phyloP scores from a whole-genome alignment of 2,329 filamentous ascomycete genomes.

The Beauveria varroae region DNA sequence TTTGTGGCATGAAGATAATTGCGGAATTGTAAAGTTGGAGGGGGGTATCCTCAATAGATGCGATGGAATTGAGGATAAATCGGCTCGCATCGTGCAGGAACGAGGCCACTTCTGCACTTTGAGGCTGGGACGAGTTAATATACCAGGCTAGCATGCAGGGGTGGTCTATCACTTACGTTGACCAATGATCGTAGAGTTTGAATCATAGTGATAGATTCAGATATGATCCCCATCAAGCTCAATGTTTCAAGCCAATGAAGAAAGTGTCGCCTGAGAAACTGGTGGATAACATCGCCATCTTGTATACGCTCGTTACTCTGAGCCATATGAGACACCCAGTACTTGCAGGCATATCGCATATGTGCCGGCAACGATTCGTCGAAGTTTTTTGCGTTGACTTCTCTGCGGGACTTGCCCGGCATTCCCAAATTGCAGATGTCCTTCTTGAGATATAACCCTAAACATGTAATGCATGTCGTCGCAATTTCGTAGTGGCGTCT shows the following conservation, averaged over 20 bases:
- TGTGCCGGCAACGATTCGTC: no score
- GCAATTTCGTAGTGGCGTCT: no score
- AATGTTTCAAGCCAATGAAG: neutral
- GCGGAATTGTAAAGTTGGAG: slow-evolving; percentile 22
- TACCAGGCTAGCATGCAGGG: no score
- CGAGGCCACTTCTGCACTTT: no score
- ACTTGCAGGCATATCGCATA: neutral
- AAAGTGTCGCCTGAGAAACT: neutral
- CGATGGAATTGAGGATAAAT: slow-evolving; percentile 11
- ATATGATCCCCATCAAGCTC: neutral
- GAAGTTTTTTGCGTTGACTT: no score
- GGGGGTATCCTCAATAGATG: slow-evolving; percentile 14
- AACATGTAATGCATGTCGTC: no score
- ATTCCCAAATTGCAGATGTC: no score
- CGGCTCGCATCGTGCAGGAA: slow-evolving; percentile 16
- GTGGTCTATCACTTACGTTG: neutral
- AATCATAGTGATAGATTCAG: neutral
- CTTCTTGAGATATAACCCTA: no score
- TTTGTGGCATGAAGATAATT: slow-evolving; percentile 19
- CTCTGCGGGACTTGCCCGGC: no score
- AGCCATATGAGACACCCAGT: neutral
- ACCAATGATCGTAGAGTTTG: neutral
- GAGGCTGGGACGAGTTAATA: no score
- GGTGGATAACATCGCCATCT: neutral
- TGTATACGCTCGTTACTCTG: no score